Conservation (phyloP, 352 stramenopile species). For the Globisporangium ultimum region DNA sequence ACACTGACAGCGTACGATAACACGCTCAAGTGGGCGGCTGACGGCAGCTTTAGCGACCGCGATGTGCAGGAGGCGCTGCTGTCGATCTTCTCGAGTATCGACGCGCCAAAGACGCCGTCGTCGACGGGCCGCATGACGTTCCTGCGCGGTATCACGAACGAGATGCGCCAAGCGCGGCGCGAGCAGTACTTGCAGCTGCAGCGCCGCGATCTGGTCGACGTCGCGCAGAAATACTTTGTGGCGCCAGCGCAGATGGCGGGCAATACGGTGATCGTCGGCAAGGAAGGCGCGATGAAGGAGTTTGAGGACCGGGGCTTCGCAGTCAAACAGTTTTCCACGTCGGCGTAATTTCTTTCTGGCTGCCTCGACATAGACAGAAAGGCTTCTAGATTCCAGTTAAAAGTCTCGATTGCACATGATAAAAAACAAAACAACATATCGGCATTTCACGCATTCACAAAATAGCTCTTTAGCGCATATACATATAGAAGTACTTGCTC, state of each 20-base stretch:
- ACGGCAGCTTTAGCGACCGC: constrained; percentile 58
- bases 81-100: constrained; percentile 71
- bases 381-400: too few relatives aligned
- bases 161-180: constrained; percentile 71
- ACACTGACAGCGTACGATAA: constrained; percentile 72
- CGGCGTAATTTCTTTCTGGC: too few relatives aligned
- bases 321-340: constrained; percentile 28
- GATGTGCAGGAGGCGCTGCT: constrained; percentile 81
- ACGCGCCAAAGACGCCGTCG: constrained; percentile 73
- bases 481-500: too few relatives aligned
- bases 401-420: too few relatives aligned
- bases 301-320: constrained; percentile 42
- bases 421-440: too few relatives aligned
- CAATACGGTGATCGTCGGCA: constrained; percentile 54
- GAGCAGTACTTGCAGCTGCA: constrained; percentile 62
- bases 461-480: too few relatives aligned
- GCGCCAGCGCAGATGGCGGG: constrained; percentile 4
- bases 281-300: constrained; percentile 42
- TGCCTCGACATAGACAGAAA: too few relatives aligned
- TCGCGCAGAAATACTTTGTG: constrained; percentile 52
- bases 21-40: constrained; percentile 43
- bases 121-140: constrained; percentile 77
- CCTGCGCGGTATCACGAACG: constrained; percentile 77
- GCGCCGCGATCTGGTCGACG: constrained; percentile 40
- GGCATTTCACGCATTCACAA: too few relatives aligned